phyloP scores from a whole-genome alignment of 208 protist genomes.

The Acanthamoeba triangularis region DNA sequence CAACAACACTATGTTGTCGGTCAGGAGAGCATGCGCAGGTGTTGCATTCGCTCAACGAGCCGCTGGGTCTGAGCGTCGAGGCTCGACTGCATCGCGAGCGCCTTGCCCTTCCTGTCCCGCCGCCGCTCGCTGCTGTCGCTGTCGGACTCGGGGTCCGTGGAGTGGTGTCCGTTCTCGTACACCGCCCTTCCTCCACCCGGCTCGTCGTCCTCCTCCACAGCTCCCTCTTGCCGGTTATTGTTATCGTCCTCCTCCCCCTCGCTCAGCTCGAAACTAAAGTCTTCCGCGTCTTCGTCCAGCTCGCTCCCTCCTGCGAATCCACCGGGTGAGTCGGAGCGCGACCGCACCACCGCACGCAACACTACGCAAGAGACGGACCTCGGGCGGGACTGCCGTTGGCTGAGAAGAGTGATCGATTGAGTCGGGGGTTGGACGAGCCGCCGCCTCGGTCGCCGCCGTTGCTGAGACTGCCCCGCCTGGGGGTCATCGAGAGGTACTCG shows the following conservation, averaged over 20 bases:
- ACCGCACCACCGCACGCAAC: too few species aligned
- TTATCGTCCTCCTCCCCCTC: neutral
- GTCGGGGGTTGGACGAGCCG: neutral
- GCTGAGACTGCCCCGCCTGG: neutral
- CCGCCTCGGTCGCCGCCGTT: neutral
- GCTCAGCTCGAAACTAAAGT: neutral
- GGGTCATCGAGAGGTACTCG: conserved; percentile 3
- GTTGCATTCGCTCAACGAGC: neutral
- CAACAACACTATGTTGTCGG: neutral
- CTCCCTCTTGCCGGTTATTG: neutral
- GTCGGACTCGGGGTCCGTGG: neutral
- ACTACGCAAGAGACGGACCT: neutral
- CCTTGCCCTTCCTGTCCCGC: neutral
- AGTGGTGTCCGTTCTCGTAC: neutral
- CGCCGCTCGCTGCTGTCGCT: neutral
- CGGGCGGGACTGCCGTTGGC: neutral
- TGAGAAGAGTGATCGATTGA: neutral
- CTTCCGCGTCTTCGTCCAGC: neutral
- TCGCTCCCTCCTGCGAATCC: neutral
- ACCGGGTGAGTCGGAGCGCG: too few species aligned
- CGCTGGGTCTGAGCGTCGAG: neutral
- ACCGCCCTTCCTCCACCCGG: neutral
- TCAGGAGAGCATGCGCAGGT: neutral
- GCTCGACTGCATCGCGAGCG: neutral
- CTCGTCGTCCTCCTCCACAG: neutral